Evolutionary conservation across 192 early-diverging fungal genomes (phyloP).

Genomic region (Pilobolus umbonatus): DNA sequence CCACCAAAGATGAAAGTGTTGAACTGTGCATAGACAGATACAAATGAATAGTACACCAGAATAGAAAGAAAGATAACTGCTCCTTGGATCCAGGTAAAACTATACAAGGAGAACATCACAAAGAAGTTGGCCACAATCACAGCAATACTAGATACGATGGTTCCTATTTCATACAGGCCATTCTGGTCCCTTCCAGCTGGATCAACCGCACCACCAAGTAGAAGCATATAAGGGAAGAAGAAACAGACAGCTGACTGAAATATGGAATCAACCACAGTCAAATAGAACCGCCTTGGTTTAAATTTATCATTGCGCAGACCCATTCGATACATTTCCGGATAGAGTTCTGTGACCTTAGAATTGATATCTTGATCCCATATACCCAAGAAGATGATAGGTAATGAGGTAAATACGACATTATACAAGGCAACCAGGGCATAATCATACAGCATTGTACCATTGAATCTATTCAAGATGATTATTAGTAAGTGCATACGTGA

Average conservation of each 20-base stretch:
- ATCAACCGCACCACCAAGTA: slow-evolving; percentile 39
- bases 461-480: slow-evolving; percentile 51
- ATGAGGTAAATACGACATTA: slow-evolving; percentile 81
- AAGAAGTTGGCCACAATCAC: slow-evolving; percentile 78
- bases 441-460: slow-evolving; percentile 77
- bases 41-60: slow-evolving; percentile 54
- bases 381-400: slow-evolving; percentile 66
- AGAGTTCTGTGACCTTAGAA: slow-evolving; percentile 55
- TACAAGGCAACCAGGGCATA: slow-evolving; percentile 81
- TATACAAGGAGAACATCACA: slow-evolving; percentile 68
- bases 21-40: slow-evolving; percentile 53
- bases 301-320: slow-evolving; percentile 72
- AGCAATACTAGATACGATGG: slow-evolving; percentile 64
- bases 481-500: background rate
- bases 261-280: slow-evolving; percentile 62
- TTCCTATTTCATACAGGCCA: slow-evolving; percentile 67
- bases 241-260: slow-evolving; percentile 72
- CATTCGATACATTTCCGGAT: slow-evolving; percentile 80
- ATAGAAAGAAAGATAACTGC: slow-evolving; percentile 45
- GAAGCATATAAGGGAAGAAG: slow-evolving; percentile 57
- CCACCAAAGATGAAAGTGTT: slow-evolving; percentile 36
- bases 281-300: slow-evolving; percentile 72
- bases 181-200: slow-evolving; percentile 32
- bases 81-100: slow-evolving; percentile 71
- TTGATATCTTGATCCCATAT: slow-evolving; percentile 85